These are phyloP conservation scores for Parietichytrium sp. DNA, from an alignment of 108 stramenopile genomes.

Conservation along the genomic window DNA sequence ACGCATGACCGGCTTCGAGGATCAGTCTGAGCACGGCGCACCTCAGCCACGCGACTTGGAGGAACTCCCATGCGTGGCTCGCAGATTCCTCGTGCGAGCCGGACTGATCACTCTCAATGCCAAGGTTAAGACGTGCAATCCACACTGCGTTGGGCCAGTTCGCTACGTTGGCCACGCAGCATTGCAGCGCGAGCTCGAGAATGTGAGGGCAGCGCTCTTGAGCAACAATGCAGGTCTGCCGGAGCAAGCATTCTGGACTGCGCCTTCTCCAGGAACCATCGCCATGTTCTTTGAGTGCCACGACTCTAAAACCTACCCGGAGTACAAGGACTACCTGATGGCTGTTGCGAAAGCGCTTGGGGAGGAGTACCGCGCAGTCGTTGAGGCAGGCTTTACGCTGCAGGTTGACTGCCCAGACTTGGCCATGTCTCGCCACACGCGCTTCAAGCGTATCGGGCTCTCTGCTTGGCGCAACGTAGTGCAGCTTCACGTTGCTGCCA, in stretches of 20 bases:
- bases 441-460: constrained; percentile 30
- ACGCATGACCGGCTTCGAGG: constrained; percentile 34
- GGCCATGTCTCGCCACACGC: constrained; percentile 34
- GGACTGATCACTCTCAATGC: constrained; percentile 29
- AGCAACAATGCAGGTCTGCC: constrained; percentile 21
- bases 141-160: constrained; percentile 7
- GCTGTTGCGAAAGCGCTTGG: background rate
- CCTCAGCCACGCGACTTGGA: constrained; percentile 28
- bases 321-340: constrained; percentile 13
- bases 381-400: background rate
- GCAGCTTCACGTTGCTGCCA: background rate
- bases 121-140: constrained; percentile 23
- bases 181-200: constrained; percentile 28
- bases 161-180: constrained; percentile 19
- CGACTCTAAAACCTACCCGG: background rate
- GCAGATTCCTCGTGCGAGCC: constrained; percentile 27
- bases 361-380: constrained; percentile 24
- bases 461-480: background rate
- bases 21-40: background rate
- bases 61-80: constrained; percentile 20
- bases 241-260: background rate
- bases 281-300: constrained; percentile 17
- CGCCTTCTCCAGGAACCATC: constrained; percentile 31
- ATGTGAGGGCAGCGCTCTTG: background rate
- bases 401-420: constrained; percentile 36